These are phyloP conservation scores for Torrubiellomyces zombiae DNA, from an alignment of 2,329 filamentous ascomycete genomes.

Conservation along the genomic window DNA sequence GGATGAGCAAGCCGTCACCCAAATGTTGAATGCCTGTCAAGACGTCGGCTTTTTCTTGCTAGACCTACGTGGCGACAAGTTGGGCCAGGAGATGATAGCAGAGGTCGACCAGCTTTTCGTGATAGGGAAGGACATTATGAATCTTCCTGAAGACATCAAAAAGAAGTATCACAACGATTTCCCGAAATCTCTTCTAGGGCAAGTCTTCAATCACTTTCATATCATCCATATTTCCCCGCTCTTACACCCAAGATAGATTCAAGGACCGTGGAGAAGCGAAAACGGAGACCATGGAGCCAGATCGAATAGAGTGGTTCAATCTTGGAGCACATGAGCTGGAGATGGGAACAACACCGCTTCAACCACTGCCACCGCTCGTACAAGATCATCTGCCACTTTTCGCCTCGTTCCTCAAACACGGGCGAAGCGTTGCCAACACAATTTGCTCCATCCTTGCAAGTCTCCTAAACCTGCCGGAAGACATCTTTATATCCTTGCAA, in stretches of 20 bases:
- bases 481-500: neutral
- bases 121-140: constrained; percentile 1
- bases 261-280: neutral
- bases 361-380: constrained; percentile 1
- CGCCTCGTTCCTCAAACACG: neutral
- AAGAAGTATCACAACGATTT: constrained; percentile 1
- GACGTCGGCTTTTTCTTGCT: constrained; percentile 1
- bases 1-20: neutral
- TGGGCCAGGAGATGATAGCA: neutral
- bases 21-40: neutral
- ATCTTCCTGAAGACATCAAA: constrained; percentile 1
- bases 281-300: constrained; percentile 1
- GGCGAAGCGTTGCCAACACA: neutral
- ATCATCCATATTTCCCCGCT: neutral
- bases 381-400: neutral
- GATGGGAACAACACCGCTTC: constrained; percentile 1
- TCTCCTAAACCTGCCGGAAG: neutral
- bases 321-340: neutral
- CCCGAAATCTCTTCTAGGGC: constrained; percentile 1
- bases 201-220: neutral
- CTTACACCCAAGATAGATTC: neutral
- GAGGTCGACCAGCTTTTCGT: constrained; percentile 1
- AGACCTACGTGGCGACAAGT: constrained; percentile 1
- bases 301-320: constrained; percentile 1
- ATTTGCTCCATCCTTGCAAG: constrained; percentile 1